phyloP scores from a whole-genome alignment of 495 filamentous ascomycete genomes.

The Annulohypoxylon bovei region DNA sequence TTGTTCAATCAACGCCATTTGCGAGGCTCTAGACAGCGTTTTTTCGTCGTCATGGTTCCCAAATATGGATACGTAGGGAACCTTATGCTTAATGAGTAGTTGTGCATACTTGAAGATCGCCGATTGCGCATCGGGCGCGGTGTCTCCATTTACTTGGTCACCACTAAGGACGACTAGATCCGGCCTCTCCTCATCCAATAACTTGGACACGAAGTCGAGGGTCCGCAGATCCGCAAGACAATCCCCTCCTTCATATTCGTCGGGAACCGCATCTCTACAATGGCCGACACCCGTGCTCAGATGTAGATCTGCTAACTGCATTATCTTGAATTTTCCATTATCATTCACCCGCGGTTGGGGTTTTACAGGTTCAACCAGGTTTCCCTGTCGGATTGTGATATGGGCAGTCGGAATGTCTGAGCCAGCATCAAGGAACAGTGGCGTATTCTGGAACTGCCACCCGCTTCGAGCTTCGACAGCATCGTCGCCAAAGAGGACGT shows the following conservation, averaged over 20 bases:
- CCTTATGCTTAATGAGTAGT: constrained; percentile 82
- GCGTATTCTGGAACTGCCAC: constrained; percentile 79
- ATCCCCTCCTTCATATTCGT: constrained; percentile 71
- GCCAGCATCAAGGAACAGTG: constrained; percentile 71
- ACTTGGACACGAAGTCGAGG: constrained; percentile 82
- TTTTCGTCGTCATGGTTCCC: constrained; percentile 98
- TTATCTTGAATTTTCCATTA: constrained; percentile 95
- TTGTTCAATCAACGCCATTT: constrained; percentile 85
- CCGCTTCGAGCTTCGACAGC: constrained; percentile 86
- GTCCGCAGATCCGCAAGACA: constrained; percentile 94
- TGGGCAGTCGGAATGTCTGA: constrained; percentile 72
- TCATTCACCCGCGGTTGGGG: constrained; percentile 80
- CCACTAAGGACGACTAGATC: constrained; percentile 91
- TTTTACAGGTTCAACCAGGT: constrained; percentile 64
- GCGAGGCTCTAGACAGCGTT: constrained; percentile 73
- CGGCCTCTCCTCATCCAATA: constrained; percentile 90
- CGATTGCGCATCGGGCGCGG: constrained; percentile 86
- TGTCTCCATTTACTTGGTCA: constrained; percentile 95
- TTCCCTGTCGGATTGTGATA: constrained; percentile 79
- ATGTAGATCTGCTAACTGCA: constrained; percentile 93
- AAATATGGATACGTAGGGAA: constrained; percentile 94
- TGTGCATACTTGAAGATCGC: constrained; percentile 95
- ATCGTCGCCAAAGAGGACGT: constrained; percentile 93
- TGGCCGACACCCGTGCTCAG: constrained; percentile 85
- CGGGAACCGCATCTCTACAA: constrained; percentile 85